Base-by-base conservation (phyloP, 306 rosid genomes). In the Pyrus bretschneideri region DNA sequence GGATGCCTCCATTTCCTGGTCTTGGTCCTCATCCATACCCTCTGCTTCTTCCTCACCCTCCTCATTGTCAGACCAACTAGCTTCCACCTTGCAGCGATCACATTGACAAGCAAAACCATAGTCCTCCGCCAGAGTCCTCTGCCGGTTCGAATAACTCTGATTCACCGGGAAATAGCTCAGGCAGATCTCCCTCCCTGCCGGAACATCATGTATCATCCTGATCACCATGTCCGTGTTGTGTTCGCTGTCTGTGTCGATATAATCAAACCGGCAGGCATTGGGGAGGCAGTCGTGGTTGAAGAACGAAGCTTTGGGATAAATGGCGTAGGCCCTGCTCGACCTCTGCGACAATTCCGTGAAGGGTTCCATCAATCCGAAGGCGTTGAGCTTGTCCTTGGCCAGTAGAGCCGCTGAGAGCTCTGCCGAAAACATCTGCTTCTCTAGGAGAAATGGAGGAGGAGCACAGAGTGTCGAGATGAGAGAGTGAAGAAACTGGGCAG, bases 221-320 rank as follows among this genome's bases (percentile, higher is more conserved):
- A 93, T 79, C 29, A 85, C 66, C 51, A 93, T 77, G 66, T 93
- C 97, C 3, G 89, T 86, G 79, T 87, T 87, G 73, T 70, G 73
- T 21, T 61, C 80, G 64, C 70, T 73, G 19, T 82, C 57, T 61
- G 45, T 73, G 12, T 93, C 97, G 2, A 89, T 77, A 40, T 93
- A 93, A 80, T 93, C 97, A 75, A 93, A 93, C 59, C 97, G 83
- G 81, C 97, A 93, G 44, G 97, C 96, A 84, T 93, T 93, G 30
- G 97, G 97, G 73, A 93, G 96, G 81, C 96, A 93, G 35, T 90
- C 97, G 42, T 93, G 96, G 80, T 93, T 93, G 71, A 93, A 93
- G 60, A 86, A 87, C 11, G 95, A 88, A 30, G 95, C 93, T 23
- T 76, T 80, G 21, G 91, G 89, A 80, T 91, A 91, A 35, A 91